Evolutionary conservation across 805 yeast species (phyloP).

Genomic region (Wickerhamomyces strasburgensis): DNA sequence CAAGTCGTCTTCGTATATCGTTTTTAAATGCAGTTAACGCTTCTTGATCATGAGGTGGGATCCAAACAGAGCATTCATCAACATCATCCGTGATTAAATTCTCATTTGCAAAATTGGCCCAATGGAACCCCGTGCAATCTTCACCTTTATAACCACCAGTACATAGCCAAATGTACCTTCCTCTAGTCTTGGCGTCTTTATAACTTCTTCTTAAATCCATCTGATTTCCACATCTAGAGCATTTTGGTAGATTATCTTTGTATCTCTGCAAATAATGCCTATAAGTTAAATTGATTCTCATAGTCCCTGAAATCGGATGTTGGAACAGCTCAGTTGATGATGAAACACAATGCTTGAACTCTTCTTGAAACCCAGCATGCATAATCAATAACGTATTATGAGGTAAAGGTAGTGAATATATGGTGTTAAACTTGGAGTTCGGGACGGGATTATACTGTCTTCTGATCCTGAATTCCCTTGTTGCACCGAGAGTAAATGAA

Average conservation of each 20-base stretch:
- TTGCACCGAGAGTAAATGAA: constrained; percentile 63
- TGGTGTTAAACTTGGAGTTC: constrained; percentile 21
- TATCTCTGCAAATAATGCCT: constrained; percentile 45
- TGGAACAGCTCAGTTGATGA: constrained; percentile 36
- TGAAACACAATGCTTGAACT: constrained; percentile 61
- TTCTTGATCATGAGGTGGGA: constrained; percentile 36
- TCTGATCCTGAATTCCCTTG: constrained; percentile 60
- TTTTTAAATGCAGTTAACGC: constrained; percentile 20
- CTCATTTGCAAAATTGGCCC: constrained; percentile 41
- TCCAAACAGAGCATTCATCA: constrained; percentile 39
- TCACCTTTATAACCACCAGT: constrained; percentile 38
- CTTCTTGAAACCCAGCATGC: constrained; percentile 80
- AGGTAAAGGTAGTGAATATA: constrained; percentile 55
- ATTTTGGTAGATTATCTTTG: constrained; percentile 34
- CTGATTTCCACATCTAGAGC: constrained; percentile 35
- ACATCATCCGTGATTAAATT: constrained; percentile 31
- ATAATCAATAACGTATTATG: constrained; percentile 67
- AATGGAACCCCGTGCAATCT: constrained; percentile 45
- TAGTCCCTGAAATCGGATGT: constrained; percentile 45
- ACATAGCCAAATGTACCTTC: constrained; percentile 67
- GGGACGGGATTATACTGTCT: constrained; percentile 31
- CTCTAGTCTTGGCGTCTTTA: constrained; percentile 40
- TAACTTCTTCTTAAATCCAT: constrained; percentile 54
- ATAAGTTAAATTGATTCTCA: constrained; percentile 62
- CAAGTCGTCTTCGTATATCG: constrained; percentile 2